These are phyloP conservation scores for Debaryomycetaceae sp. DNA, from an alignment of 1,139 yeast species.

Conservation along the genomic window DNA sequence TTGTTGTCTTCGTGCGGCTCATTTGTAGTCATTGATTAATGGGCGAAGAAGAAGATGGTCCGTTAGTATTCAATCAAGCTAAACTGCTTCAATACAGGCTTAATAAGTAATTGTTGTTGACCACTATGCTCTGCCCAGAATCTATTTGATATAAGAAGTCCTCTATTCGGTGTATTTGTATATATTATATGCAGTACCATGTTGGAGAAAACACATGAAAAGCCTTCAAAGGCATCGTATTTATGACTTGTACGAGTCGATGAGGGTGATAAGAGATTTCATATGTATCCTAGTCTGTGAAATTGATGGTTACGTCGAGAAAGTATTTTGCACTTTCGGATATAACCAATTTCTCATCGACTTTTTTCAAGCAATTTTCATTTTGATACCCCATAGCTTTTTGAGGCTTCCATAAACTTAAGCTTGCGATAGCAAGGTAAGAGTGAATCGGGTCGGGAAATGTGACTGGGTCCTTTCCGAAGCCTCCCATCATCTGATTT, in stretches of 20 bases:
- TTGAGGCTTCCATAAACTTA: constrained; percentile 38
- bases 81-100: too few relatives aligned
- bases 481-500: constrained; percentile 71
- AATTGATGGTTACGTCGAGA: constrained; percentile 7
- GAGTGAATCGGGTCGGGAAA: constrained; percentile 72
- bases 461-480: constrained; percentile 61
- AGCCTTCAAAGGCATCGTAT: too few relatives aligned
- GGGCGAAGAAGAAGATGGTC: too few relatives aligned
- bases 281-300: not conserved
- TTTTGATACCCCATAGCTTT: constrained; percentile 9
- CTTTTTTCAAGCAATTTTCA: constrained; percentile 13
- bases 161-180: not conserved
- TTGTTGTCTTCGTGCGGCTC: constrained; percentile 1
- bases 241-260: too few relatives aligned
- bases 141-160: not conserved
- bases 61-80: too few relatives aligned
- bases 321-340: constrained; percentile 18
- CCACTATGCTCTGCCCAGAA: too few relatives aligned
- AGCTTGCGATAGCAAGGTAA: constrained; percentile 56
- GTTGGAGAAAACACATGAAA: not conserved
- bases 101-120: too few relatives aligned
- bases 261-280: too few relatives aligned
- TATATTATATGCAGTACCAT: not conserved
- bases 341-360: constrained; percentile 27
- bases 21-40: constrained; percentile 1